Base-by-base conservation (phyloP, 768 basidiomycete genomes). In the Phallus indusiatus region DNA sequence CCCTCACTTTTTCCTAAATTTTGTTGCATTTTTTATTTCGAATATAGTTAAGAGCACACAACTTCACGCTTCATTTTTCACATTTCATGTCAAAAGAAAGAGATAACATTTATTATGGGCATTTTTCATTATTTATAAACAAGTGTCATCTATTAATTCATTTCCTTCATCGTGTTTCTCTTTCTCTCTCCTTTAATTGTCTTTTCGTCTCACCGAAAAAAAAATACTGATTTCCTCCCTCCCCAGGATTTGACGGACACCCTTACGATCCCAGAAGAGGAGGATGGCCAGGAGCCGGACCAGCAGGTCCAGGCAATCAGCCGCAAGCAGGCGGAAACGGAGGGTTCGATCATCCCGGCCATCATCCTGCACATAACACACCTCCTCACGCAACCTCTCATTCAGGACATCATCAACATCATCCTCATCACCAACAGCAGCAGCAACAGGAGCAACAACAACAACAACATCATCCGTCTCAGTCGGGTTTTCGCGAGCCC, bases 201-300 rank as follows among this genome's bases (percentile, higher is more conserved):
- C 34, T 14, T 54, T 54, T 54, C 53, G 3, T 54, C n/a, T 20
- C n/a, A n/a, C 28, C 28, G 7, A 28, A 28, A 7, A 2, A 28
- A 28, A 28, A 28, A 3, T 28, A 28, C 28, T 28, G 28, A 24
- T 36, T 24, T 12, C 4, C 20, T 24, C 28, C 5, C 14, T 74
- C 73, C 52, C 65, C 72, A 58, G 50, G 20, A 55, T 62, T 42
- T n/a, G 42, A 42, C 2, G 42, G 14, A 10, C 42, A 42, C 42
- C 12, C 42, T 4, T 42, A 42, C n/a, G 42, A 42, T 42, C 42
- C 42, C 12, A 12, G 42, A 42, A 12, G 42, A 42, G 42, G 42
- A 42, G 42, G 42, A 42, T 42, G 42, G 42, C 42, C 42, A 42
- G 42, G 42, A 42, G 12, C 42, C 3, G 42, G 42, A 14, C 42